Conservation (phyloP, 805 yeast species). For the Nakazawaea ishiwadae region DNA sequence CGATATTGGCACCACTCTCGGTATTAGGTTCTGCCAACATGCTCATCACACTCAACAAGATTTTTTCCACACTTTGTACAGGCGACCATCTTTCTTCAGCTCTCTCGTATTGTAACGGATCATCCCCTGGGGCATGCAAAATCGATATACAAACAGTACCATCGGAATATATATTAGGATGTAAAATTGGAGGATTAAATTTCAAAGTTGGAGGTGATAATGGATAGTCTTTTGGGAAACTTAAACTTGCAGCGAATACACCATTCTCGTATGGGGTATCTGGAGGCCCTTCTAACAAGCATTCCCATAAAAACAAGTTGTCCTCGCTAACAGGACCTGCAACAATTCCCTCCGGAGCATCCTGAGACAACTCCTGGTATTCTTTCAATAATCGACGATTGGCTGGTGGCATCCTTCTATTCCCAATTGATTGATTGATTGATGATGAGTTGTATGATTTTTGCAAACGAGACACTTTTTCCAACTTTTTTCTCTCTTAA, state of each 20-base stretch:
- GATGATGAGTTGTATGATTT: not conserved
- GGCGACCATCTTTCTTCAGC: constrained; percentile 99
- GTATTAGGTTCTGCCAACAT: constrained; percentile 97
- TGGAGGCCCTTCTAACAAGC: constrained; percentile 45
- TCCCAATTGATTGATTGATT: too few relatives aligned
- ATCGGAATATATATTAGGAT: constrained; percentile 91
- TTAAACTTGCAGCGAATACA: constrained; percentile 78
- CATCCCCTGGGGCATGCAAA: constrained; percentile 94
- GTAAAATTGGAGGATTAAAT: constrained; percentile 78
- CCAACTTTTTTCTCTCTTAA: too few relatives aligned
- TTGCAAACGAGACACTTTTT: too few relatives aligned
- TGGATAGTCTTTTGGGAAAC: constrained; percentile 88
- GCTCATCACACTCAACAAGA: constrained; percentile 84
- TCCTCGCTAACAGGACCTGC: constrained; percentile 75
- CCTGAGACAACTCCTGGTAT: constrained; percentile 76
- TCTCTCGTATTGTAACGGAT: constrained; percentile 90
- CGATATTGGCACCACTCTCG: constrained; percentile 90
- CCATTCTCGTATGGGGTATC: constrained; percentile 51
- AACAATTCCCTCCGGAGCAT: constrained; percentile 91
- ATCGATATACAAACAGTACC: constrained; percentile 97
- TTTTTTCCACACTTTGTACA: constrained; percentile 96
- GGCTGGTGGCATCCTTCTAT: constrained; percentile 56
- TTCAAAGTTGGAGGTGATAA: constrained; percentile 88
- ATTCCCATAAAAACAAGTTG: constrained; percentile 48
- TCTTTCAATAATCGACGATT: constrained; percentile 85